These are phyloP conservation scores for Botryotinia globosa DNA, from an alignment of 2,329 filamentous ascomycete species.

Conservation along the genomic window DNA sequence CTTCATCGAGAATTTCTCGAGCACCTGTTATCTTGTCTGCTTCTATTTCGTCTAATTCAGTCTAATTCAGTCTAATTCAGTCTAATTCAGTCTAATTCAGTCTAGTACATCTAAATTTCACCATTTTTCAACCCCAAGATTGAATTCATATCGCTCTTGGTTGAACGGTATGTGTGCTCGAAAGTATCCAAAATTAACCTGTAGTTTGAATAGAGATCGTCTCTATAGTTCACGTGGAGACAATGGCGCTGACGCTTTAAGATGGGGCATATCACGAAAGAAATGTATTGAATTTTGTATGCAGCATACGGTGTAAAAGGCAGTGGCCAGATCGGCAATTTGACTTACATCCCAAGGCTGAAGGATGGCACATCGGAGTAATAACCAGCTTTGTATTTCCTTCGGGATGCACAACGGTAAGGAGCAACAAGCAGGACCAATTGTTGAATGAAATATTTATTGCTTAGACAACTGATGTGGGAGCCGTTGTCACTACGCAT, in stretches of 20 bases:
- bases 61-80: no score
- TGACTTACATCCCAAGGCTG: background rate
- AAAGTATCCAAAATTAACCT: background rate
- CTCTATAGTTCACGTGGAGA: no score
- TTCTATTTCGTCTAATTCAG: background rate
- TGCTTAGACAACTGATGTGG: no score
- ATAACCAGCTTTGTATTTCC: background rate
- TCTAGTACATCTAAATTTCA: background rate
- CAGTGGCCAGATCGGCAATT: background rate
- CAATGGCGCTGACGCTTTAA: no score
- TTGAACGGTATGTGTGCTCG: background rate
- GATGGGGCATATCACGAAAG: no score
- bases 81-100: no score
- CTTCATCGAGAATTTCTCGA: background rate
- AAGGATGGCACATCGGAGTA: background rate
- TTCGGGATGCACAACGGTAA: background rate
- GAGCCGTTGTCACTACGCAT: background rate
- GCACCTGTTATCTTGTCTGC: rapidly evolving
- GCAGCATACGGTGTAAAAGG: background rate
- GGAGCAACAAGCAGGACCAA: background rate
- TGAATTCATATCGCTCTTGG: no score
- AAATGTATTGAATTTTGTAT: background rate
- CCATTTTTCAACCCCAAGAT: no score
- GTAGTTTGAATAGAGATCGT: no score
- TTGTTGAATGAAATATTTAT: background rate